Conservation (phyloP, 805 yeast species). For the Wickerhamiella australiensis region DNA sequence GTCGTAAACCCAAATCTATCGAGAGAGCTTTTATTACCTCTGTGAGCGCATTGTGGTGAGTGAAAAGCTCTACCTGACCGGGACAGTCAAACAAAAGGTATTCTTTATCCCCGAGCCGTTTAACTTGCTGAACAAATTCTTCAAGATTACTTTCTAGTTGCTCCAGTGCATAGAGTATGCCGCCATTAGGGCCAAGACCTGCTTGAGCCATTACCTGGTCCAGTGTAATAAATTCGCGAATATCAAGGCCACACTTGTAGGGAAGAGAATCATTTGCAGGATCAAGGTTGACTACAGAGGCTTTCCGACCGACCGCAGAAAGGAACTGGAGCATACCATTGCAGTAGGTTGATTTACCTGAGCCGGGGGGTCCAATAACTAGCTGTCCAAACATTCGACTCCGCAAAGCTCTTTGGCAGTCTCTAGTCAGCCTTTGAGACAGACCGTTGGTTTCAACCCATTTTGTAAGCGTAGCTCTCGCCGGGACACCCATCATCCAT, state of each 20-base stretch:
- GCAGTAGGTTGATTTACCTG: slow-evolving; percentile 93
- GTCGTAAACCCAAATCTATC: slow-evolving; percentile 52
- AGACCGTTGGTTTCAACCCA: too few relatives aligned
- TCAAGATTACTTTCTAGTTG: slow-evolving; percentile 44
- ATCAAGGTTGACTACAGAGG: slow-evolving; percentile 75
- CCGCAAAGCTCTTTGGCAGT: background rate
- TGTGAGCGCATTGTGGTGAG: slow-evolving; percentile 69
- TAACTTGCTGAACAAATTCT: slow-evolving; percentile 44
- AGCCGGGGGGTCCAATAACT: slow-evolving; percentile 90
- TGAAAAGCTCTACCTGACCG: slow-evolving; percentile 70
- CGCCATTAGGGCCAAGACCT: slow-evolving; percentile 79
- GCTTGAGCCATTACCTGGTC: slow-evolving; percentile 70
- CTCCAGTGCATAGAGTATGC: slow-evolving; percentile 79
- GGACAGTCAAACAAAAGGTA: slow-evolving; percentile 80
- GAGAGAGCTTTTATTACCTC: slow-evolving; percentile 55
- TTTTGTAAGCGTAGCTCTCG: too few relatives aligned
- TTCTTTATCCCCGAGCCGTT: slow-evolving; percentile 43
- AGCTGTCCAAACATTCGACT: slow-evolving; percentile 53
- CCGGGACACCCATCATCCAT: too few relatives aligned
- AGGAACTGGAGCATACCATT: slow-evolving; percentile 83
- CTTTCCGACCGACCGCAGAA: slow-evolving; percentile 85
- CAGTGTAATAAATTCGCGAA: slow-evolving; percentile 60
- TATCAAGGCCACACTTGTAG: slow-evolving; percentile 66
- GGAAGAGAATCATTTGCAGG: slow-evolving; percentile 73
- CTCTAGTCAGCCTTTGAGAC: too few relatives aligned